Conservation (phyloP, 805 yeast genomes). For the Myxozyma sirexii region DNA sequence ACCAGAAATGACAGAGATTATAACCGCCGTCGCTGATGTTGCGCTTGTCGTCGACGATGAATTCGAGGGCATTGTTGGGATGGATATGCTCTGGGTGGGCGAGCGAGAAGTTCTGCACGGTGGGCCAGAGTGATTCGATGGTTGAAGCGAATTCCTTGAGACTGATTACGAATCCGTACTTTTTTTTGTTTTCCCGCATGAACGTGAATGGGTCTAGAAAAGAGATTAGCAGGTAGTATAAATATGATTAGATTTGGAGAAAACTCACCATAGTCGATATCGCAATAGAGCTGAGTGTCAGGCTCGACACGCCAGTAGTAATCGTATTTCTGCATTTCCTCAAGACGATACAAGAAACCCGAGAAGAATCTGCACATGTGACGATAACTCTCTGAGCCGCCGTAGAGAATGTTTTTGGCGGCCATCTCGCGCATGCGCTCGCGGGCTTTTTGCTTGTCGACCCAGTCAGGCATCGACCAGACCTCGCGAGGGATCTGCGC, state of each 20-base stretch:
- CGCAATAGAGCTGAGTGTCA: conserved; percentile 71
- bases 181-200: conserved; percentile 57
- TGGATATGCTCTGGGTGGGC: conserved; percentile 58
- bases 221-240: conserved; percentile 48
- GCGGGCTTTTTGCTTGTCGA: conserved; percentile 56
- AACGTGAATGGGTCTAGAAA: conserved; percentile 52
- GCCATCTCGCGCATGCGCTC: conserved; percentile 51
- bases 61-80: conserved; percentile 60
- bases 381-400: conserved; percentile 62
- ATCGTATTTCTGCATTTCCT: conserved; percentile 58
- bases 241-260: conserved; percentile 53
- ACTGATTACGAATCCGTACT: conserved; percentile 69
- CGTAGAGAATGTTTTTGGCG: conserved; percentile 55
- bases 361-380: conserved; percentile 82
- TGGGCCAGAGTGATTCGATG: conserved; percentile 65
- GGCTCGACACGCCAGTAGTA: conserved; percentile 90
- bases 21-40: conserved; percentile 54
- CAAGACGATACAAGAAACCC: conserved; percentile 70
- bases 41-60: conserved; percentile 57
- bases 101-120: conserved; percentile 51
- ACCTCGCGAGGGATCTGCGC: conserved; percentile 62
- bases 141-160: conserved; percentile 59
- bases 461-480: conserved; percentile 60
- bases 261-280: conserved; percentile 59
- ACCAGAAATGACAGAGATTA: conserved; percentile 82